Base-by-base conservation (phyloP, 1,284 basidiomycete species). In the Moesziomyces sp. region DNA sequence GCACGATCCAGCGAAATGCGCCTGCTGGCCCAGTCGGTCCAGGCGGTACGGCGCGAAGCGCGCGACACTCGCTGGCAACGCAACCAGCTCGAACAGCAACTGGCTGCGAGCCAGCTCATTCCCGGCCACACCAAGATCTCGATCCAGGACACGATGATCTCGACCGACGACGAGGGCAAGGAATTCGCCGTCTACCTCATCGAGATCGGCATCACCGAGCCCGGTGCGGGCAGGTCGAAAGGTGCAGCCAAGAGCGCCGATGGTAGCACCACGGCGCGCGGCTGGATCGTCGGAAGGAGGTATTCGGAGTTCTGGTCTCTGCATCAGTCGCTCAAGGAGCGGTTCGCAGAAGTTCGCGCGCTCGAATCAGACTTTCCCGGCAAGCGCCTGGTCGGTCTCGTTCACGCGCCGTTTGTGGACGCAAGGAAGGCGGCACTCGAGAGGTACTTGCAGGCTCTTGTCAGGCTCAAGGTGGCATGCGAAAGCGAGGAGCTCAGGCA, bases 271-370 rank as follows among this genome's bases (percentile, higher is more conserved):
- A 56, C 62, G 11, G 57, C 72, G 1, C 91, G 91, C 1, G 92
- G 92, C 3, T 98, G 96, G 96, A 90, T 94, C 26, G 91, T 97
- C 3, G 91, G 93, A 5, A 87, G 94, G 71, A 87, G 96, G 65
- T 99, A 97, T 84, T 97, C 93, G 83, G 95, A 98, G 83, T 99
- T 99, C 84, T 89, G 91, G 78, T 90, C 88, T 54, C 90, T 97
- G 87, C 93, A 97, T 82, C 91, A 90, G 74, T 89, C 90, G 60
- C 85, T 99, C 49, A 89, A 90, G 61, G 93, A 94, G 53, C 88
- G 67, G 16, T 72, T 49, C 34, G 55, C 55, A 21, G 67, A 72
- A 42, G 75, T 76, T n/a, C 49, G 68, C 16, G 56, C 70, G 24
- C 69, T 76, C 23, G 77, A 80, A 28, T 47, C 66, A 3, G 56